Evolutionary conservation across 306 rosid genomes (phyloP).

Genomic region (Prinsepia uniflora): DNA sequence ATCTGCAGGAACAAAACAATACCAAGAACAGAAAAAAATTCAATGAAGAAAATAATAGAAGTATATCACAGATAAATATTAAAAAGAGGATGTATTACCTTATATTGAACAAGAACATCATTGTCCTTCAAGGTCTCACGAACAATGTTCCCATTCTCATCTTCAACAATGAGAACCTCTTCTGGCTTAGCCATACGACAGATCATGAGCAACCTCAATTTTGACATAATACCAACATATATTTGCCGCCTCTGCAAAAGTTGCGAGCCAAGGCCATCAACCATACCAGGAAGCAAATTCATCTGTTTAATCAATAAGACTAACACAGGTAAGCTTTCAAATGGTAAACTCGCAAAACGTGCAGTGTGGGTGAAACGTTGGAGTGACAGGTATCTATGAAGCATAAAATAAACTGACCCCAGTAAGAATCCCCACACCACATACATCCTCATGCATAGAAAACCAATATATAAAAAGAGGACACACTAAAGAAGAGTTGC

Average conservation of each 20-base stretch:
- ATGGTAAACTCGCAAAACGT: neutral
- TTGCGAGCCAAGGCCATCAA: slow-evolving; percentile 80
- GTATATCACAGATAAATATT: neutral
- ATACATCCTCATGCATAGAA: no score
- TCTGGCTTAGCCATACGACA: slow-evolving; percentile 99
- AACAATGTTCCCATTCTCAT: slow-evolving; percentile 96
- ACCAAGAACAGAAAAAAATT: slow-evolving; percentile 6
- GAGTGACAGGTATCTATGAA: neutral
- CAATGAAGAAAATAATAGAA: neutral
- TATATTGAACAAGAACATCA: slow-evolving; percentile 97
- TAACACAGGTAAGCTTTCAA: neutral
- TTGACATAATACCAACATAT: slow-evolving; percentile 81
- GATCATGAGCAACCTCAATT: slow-evolving; percentile 95
- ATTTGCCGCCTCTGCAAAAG: slow-evolving; percentile 80
- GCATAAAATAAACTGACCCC: no score
- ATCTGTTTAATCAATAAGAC: slow-evolving; percentile 39
- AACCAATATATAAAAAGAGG: no score
- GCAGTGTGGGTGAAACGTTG: neutral
- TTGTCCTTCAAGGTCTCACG: slow-evolving; percentile 98
- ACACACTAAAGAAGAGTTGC: no score
- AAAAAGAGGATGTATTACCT: slow-evolving; percentile 44
- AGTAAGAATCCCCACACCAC: no score
- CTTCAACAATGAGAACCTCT: slow-evolving; percentile 98
- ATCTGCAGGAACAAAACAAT: slow-evolving; percentile 53
- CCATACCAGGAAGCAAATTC: slow-evolving; percentile 70